Evolutionary conservation across 305 asterid genomes (phyloP), one percentile per base, ranked within the genome.

Genomic region (Rubia occidens): DNA sequence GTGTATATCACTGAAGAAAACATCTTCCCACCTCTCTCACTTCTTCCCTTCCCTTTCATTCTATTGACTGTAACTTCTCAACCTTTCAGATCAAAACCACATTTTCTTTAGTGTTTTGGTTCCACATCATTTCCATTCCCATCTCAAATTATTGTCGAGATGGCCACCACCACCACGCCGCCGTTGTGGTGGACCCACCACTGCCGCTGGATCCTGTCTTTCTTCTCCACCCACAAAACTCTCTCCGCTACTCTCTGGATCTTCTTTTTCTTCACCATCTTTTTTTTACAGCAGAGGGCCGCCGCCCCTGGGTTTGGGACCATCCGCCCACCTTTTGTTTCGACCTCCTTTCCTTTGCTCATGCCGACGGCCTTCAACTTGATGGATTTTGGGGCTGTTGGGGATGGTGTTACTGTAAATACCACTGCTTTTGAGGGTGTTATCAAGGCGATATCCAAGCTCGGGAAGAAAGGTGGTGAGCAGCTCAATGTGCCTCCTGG

Each of bases 401-500:
- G 98, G 1, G 98, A 89, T 75, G 98, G 95, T 18, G 77, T 83
- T 13, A 87, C 96, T 8, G 63, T 91, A 8, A 91, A 91, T 67
- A 91, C 98, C 49, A 85, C 24, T 49, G 95, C 95, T 73, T 91
- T 91, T 76, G 95, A 91, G 78, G 82, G 63, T 76, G 97, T 95
- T 68, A 72, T 91, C 70, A 70, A 59, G 71, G 92, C 89, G 0
- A 91, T 91, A 66, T 81, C 94, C 15, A 86, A 83, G 82, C 82
- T 83, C 21, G 77, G 88, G 66, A 84, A 78, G 54, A 84, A 84
- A 74, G 96, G 98, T 4, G 95, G 98, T 26, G 98, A 92, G 4
- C 96, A 91, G 90, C 92, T 91, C 35, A 89, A 91, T 77, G 98
- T 91, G 70, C 95, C 96, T 18, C 85, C 90, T 11, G 98, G 98